Percentiles rank a stretch among this genome's conserved stretches.
Evolutionary conservation across 1,139 yeast species (phyloP).

Genomic region (Lodderomyces metapsilosis): DNA sequence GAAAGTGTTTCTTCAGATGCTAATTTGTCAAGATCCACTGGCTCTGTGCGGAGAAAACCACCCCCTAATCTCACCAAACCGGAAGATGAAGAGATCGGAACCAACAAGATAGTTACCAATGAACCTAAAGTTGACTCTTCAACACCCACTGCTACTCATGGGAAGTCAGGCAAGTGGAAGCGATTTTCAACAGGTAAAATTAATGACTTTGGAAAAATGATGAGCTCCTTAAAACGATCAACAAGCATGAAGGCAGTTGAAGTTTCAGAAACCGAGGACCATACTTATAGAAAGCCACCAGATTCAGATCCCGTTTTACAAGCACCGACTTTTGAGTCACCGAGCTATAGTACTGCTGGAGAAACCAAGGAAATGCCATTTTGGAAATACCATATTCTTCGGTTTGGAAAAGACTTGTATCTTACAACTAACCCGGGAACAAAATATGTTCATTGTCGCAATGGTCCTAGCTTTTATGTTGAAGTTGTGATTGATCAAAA

Average conservation of each 20-base stretch:
- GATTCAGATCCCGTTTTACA: neutral
- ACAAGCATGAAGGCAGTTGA: neutral
- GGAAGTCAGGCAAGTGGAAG: neutral
- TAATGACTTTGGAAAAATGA: neutral
- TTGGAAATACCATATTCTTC: constrained; percentile 62
- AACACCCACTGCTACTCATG: neutral
- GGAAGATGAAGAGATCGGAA: no score
- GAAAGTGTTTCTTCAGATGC: no score
- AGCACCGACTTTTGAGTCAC: neutral
- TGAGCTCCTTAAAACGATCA: constrained; percentile 1
- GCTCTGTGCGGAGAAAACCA: constrained; percentile 6
- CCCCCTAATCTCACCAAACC: constrained; percentile 5
- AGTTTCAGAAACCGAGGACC: neutral
- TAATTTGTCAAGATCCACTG: neutral
- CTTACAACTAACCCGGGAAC: constrained; percentile 60
- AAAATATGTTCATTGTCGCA: constrained; percentile 52
- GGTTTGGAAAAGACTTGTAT: constrained; percentile 49
- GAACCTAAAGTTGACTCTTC: neutral
- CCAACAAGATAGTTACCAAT: neutral
- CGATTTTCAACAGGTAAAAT: neutral
- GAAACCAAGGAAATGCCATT: constrained; percentile 25
- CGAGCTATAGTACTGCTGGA: neutral
- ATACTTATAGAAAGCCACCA: neutral
- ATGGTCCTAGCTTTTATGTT: constrained; percentile 57
- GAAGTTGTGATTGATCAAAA: constrained; percentile 25